phyloP scores from a whole-genome alignment of 2,329 filamentous ascomycete species.

The Apiospora sp. region DNA sequence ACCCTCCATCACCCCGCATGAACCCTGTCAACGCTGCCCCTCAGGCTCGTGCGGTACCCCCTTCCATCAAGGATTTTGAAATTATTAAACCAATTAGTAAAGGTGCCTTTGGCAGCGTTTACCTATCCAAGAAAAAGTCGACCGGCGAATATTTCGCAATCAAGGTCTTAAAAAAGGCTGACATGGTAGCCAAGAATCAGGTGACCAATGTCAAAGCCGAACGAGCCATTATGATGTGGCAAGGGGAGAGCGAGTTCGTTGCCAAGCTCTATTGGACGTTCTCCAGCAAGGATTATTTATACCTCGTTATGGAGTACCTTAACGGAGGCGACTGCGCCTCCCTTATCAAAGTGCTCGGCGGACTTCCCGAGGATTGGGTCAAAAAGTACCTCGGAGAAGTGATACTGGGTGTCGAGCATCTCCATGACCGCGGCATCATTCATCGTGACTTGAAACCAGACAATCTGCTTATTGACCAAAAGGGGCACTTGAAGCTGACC shows the following conservation, averaged over 20 bases:
- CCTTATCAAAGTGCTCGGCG: slow-evolving; percentile 91
- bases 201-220: slow-evolving; percentile 99
- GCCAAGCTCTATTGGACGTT: slow-evolving; percentile 99
- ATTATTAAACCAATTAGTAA: slow-evolving; percentile 99
- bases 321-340: slow-evolving; percentile 98
- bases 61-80: slow-evolving; percentile 98
- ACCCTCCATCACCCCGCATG: slow-evolving; percentile 84
- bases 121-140: slow-evolving; percentile 97
- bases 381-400: slow-evolving; percentile 98
- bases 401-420: slow-evolving; percentile 93
- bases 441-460: slow-evolving; percentile 97
- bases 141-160: slow-evolving; percentile 99
- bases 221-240: slow-evolving; percentile 99
- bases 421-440: slow-evolving; percentile 93
- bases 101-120: slow-evolving; percentile 97
- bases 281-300: slow-evolving; percentile 98
- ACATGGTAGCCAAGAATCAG: slow-evolving; percentile 99
- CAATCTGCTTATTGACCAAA: slow-evolving; percentile 95
- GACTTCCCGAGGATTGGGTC: slow-evolving; percentile 94
- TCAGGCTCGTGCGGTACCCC: slow-evolving; percentile 86
- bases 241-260: slow-evolving; percentile 98
- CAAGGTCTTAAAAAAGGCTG: slow-evolving; percentile 98
- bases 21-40: slow-evolving; percentile 78
- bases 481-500: slow-evolving; percentile 94
- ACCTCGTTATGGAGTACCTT: slow-evolving; percentile 98